Base-by-base conservation (phyloP, 306 rosid genomes). In the Cyclanthera cordifolia region DNA sequence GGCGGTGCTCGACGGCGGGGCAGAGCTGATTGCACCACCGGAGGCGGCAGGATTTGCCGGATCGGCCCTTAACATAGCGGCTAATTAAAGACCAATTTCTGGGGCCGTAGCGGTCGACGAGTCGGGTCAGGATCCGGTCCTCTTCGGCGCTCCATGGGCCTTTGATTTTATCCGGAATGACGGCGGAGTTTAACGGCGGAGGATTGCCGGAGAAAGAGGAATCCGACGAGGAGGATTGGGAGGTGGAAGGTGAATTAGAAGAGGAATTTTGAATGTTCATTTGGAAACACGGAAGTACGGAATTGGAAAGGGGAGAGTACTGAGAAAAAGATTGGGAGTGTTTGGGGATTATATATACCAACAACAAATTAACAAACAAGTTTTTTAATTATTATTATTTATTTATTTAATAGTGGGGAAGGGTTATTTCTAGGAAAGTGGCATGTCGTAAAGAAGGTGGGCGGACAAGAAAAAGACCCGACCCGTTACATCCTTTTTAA, bases 131-230 rank as follows among this genome's bases (percentile, higher is more conserved):
- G 47, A 94, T 75, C 72, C 83, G 82, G 78, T 94, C 99, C 79
- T 94, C 97, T 75, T 94, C 90, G 0, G 97, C 93, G 68, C 97
- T 94, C 99, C 99, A 94, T 0, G 99, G 99, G 27, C 97, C 99
- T 73, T 90, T 94, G 78, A 90, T 86, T 24, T 85, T 78, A 53
- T 88, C 85, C 0, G 78, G 72, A 4, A 37, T 37, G 43, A 48
- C 79, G 73, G 60, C 53, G 3, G 54, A 54, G 28, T 69, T 78
- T 12, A 53, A 46, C 0, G 24, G 11, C 32, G 41, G 34, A 1
- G 19, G 67, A 20, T 76, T 76, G 10, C 71, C 63, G 0, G 80
- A 64, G 6, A 67, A 56, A 13, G 85, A 79, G 16, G 93, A 86
- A 15, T 85, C 94, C 0, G 94, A 84, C 5, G 95, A 87, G 14